phyloP scores from a whole-genome alignment of 2,329 filamentous ascomycete species.

The Verticillium zaregamsianum region DNA sequence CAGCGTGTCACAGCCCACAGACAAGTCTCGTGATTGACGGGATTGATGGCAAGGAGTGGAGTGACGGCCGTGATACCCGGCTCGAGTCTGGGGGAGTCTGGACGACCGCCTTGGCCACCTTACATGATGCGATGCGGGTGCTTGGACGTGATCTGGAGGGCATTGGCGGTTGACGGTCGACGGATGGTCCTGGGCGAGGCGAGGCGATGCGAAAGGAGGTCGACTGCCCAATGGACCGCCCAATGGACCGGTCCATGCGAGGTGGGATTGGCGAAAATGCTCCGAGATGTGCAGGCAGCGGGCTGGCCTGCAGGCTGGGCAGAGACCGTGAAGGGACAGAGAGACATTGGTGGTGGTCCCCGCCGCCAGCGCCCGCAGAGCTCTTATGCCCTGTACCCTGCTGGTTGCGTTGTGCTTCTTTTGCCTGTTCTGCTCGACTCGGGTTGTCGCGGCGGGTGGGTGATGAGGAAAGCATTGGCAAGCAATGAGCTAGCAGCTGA shows the following conservation, averaged over 20 bases:
- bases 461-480: background rate
- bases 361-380: background rate
- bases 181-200: background rate
- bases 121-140: background rate
- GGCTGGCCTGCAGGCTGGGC: background rate
- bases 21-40: background rate
- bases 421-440: too few species aligned
- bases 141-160: background rate
- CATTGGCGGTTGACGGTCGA: background rate
- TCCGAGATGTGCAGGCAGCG: background rate
- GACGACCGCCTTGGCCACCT: background rate
- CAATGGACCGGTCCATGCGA: background rate
- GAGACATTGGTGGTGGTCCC: background rate
- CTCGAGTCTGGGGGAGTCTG: background rate
- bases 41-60: background rate
- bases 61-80: background rate
- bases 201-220: background rate
- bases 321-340: background rate
- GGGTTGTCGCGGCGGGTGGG: background rate
- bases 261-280: background rate
- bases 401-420: too few species aligned
- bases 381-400: background rate
- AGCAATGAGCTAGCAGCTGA: background rate
- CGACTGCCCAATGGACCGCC: background rate
- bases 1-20: background rate